These are phyloP conservation scores for Fusarium hainanense DNA, from an alignment of 2,329 filamentous ascomycete genomes.

Conservation along the genomic window DNA sequence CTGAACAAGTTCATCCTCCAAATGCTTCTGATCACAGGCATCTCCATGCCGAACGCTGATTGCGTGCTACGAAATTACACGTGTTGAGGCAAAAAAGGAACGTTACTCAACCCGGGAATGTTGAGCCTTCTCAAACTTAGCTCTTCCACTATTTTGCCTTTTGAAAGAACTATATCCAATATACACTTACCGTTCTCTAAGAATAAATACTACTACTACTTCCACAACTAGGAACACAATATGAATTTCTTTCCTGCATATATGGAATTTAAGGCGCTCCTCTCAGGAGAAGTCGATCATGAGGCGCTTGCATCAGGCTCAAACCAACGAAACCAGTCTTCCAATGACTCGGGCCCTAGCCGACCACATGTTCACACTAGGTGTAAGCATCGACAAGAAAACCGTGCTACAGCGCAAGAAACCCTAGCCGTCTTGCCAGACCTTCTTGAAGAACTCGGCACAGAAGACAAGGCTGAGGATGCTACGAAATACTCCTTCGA, in stretches of 20 bases:
- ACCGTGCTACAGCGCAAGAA: background rate
- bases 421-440: rapidly evolving
- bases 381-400: background rate
- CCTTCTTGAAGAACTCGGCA: background rate
- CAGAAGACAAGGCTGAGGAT: background rate
- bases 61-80: background rate
- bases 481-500: background rate
- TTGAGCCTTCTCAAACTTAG: no score
- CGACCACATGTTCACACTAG: background rate
- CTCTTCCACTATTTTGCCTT: background rate
- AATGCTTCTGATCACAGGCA: background rate
- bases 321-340: background rate
- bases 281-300: background rate
- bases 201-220: background rate
- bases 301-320: background rate
- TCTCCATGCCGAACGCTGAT: background rate
- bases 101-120: no score
- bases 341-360: background rate
- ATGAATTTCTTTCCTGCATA: background rate
- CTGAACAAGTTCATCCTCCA: background rate
- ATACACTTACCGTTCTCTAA: background rate
- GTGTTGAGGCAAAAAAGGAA: background rate
- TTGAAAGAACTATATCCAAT: rapidly evolving
- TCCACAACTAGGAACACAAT: background rate
- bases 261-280: background rate